Percentiles rank a stretch among this genome's conserved stretches.
Conservation (phyloP, 2,329 filamentous ascomycete genomes). For the Acarospora socialis region DNA sequence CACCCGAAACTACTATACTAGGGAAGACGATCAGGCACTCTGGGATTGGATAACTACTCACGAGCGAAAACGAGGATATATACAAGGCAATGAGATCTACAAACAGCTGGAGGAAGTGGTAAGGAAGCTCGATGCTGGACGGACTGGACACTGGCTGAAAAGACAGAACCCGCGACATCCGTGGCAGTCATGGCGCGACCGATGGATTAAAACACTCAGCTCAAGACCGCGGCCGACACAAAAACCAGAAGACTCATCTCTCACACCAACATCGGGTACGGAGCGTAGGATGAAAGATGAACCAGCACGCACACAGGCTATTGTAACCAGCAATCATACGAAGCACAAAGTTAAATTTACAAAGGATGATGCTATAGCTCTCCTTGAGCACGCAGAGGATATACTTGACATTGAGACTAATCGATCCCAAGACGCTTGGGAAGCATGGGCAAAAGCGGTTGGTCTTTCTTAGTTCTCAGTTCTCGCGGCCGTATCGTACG, state of each 20-base stretch:
- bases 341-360: too few relatives aligned
- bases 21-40: constrained; percentile 31
- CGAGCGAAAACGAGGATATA: constrained; percentile 20
- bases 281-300: not conserved
- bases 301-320: too few relatives aligned
- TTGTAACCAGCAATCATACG: too few relatives aligned
- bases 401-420: constrained; percentile 14
- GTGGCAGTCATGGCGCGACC: constrained; percentile 35
- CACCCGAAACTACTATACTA: constrained; percentile 23
- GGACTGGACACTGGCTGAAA: not conserved
- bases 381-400: constrained; percentile 15
- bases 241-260: constrained; percentile 6
- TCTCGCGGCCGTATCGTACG: too few relatives aligned
- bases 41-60: constrained; percentile 30
- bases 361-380: constrained; percentile 13
- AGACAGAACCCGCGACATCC: constrained; percentile 30
- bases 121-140: constrained; percentile 6
- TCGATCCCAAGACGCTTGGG: constrained; percentile 16
- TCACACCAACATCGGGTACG: not conserved
- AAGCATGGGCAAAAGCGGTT: constrained; percentile 14
- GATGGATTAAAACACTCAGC: constrained; percentile 29
- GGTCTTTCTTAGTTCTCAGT: constrained; percentile 1
- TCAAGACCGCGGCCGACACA: constrained; percentile 23
- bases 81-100: constrained; percentile 31
- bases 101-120: constrained; percentile 28